Evolutionary conservation across 2,329 filamentous ascomycete genomes (phyloP).

Genomic region (Coccinonectria pachysandricola): DNA sequence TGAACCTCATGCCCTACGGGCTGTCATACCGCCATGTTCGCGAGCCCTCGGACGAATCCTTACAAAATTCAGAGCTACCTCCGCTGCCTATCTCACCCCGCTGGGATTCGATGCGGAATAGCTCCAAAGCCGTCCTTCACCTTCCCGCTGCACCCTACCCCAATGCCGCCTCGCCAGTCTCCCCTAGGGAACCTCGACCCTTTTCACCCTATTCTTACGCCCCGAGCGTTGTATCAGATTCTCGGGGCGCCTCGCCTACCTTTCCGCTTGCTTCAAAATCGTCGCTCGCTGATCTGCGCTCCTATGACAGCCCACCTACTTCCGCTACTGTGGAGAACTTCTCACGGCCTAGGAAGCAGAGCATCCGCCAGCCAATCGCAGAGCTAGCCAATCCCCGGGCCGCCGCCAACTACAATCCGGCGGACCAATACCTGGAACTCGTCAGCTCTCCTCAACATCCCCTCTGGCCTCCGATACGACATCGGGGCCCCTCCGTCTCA

Average conservation of each 20-base stretch:
- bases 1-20: conserved; percentile 15
- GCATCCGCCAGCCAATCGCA: conserved; percentile 33
- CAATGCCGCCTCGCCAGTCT: conserved; percentile 10
- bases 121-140: conserved; percentile 18
- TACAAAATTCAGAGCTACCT: conserved; percentile 20
- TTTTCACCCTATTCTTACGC: conserved; percentile 17
- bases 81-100: conserved; percentile 29
- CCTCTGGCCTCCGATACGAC: conserved; percentile 30
- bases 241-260: conserved; percentile 21
- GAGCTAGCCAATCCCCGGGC: conserved; percentile 24
- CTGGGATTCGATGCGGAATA: conserved; percentile 33
- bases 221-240: conserved; percentile 13
- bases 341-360: conserved; percentile 47
- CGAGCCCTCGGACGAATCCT: conserved; percentile 12
- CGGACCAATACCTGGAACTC: conserved; percentile 22
- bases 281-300: conserved; percentile 24
- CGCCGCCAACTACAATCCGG: conserved; percentile 17
- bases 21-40: conserved; percentile 11
- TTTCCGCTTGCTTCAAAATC: conserved; percentile 21
- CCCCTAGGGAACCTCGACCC: conserved; percentile 15
- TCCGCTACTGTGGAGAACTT: conserved; percentile 43
- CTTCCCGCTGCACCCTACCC: conserved; percentile 9
- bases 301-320: conserved; percentile 28
- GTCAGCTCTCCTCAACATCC: conserved; percentile 20
- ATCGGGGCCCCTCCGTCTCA: conserved; percentile 36